Evolutionary conservation across 768 basidiomycete genomes (phyloP).

Genomic region (Pisolithus albus): DNA sequence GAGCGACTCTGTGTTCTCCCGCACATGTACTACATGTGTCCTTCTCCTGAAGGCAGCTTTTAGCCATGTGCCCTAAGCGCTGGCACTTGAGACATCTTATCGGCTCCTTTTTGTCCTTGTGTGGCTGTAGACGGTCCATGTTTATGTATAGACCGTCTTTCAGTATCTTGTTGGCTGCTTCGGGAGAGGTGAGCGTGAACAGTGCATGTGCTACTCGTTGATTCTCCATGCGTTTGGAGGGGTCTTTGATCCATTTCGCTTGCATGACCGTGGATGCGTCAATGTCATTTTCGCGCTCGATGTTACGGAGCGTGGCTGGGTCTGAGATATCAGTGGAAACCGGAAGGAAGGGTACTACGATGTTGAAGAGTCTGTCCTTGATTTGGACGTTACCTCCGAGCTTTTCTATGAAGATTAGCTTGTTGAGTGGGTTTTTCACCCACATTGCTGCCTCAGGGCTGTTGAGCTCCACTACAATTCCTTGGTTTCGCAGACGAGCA

Average conservation of each 20-base stretch:
- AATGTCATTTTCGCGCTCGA: constrained; percentile 15
- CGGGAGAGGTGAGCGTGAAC: constrained; percentile 10
- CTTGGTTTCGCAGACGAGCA: neutral
- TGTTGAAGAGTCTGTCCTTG: neutral
- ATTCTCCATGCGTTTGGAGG: neutral
- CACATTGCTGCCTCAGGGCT: neutral
- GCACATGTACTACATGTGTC: constrained; percentile 1
- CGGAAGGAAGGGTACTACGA: constrained; percentile 20
- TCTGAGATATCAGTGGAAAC: constrained; percentile 8
- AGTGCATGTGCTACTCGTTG: constrained; percentile 23
- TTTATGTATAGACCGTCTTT: constrained; percentile 13
- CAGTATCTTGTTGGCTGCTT: constrained; percentile 22
- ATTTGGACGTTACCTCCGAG: neutral
- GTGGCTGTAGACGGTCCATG: constrained; percentile 5
- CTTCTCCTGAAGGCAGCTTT: neutral
- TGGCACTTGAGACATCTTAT: constrained; percentile 1
- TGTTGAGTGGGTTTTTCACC: no score
- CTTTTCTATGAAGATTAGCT: no score
- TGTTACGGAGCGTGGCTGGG: neutral
- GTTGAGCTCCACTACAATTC: constrained; percentile 12
- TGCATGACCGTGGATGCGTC: neutral
- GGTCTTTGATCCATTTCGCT: constrained; percentile 25
- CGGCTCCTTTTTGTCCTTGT: constrained; percentile 8
- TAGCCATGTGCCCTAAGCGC: constrained; percentile 1
- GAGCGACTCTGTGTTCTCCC: neutral